Evolutionary conservation across 148 eudicot species (phyloP).

Genomic region (Vaccinium vitisidaea): DNA sequence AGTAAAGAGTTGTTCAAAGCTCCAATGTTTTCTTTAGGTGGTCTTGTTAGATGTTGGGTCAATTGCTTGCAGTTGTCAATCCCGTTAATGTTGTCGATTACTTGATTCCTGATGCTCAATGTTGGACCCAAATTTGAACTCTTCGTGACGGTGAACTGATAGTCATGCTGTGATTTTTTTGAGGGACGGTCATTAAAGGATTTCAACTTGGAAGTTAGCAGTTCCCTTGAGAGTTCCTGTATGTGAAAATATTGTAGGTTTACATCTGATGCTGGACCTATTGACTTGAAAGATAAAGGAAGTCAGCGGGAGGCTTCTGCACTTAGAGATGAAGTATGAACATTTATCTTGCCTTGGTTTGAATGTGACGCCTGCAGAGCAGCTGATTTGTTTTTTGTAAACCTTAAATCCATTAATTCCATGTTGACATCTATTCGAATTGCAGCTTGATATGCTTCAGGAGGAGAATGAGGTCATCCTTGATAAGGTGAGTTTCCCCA

Average conservation of each 20-base stretch:
- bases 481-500: conserved; percentile 59
- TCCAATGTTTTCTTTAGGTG: neutral
- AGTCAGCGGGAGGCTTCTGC: conserved; percentile 80
- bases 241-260: conserved; percentile 42
- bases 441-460: conserved; percentile 98
- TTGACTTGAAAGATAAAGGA: conserved; percentile 55
- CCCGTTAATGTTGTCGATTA: neutral
- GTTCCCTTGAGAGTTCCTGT: neutral
- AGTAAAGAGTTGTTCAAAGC: neutral
- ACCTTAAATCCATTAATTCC: neutral
- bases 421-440: conserved; percentile 24
- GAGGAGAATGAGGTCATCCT: conserved; percentile 84
- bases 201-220: neutral
- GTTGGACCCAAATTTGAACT: neutral
- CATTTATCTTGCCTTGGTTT: conserved; percentile 1
- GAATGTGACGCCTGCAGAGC: neutral
- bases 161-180: neutral
- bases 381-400: neutral
- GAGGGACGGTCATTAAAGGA: neutral
- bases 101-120: conserved; percentile 3
- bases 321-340: conserved; percentile 86
- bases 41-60: neutral
- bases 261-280: conserved; percentile 50
- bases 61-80: neutral
- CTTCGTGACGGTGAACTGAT: neutral